Percentiles rank a stretch among this genome's conserved stretches.
phyloP scores from a whole-genome alignment of 257 asterid species.

The Nemophila menziesii region DNA sequence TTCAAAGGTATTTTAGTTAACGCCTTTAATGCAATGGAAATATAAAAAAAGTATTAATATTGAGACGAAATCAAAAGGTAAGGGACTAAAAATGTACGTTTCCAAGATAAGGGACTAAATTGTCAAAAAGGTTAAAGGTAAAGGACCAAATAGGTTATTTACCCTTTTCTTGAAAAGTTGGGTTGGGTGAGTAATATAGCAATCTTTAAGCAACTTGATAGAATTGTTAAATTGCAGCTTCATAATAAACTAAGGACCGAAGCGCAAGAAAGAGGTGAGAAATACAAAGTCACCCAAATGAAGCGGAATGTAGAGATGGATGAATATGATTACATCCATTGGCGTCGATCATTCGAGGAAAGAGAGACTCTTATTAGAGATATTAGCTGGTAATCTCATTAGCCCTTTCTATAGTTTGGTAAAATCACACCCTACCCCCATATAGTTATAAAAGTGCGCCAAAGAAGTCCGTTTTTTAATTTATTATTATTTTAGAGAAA shows the following conservation, averaged over 20 bases:
- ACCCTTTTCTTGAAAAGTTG: background rate
- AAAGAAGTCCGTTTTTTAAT: too few species aligned
- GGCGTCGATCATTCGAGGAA: slow-evolving; percentile 94
- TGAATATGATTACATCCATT: slow-evolving; percentile 83
- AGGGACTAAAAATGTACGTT: too few species aligned
- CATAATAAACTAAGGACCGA: slow-evolving; percentile 48
- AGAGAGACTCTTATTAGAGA: slow-evolving; percentile 90
- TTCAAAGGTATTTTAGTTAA: too few species aligned
- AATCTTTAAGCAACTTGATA: slow-evolving; percentile 8
- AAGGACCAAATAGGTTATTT: too few species aligned
- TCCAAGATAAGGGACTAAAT: too few species aligned
- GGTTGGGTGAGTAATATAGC: background rate
- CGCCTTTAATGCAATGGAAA: too few species aligned
- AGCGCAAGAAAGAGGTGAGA: slow-evolving; percentile 72
- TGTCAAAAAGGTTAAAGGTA: too few species aligned
- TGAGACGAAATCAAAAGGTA: too few species aligned
- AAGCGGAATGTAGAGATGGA: slow-evolving; percentile 91
- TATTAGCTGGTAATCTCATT: slow-evolving; percentile 59
- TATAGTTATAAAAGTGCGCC: too few species aligned
- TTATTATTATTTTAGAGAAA: background rate
- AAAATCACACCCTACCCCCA: background rate
- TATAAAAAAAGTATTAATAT: too few species aligned
- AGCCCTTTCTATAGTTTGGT: background rate
- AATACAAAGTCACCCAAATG: slow-evolving; percentile 45
- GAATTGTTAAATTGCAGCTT: slow-evolving; percentile 30